Evolutionary conservation across 305 asterid species (phyloP), one percentile per base, ranked within the genome.

Genomic region (Solanum hybrid): DNA sequence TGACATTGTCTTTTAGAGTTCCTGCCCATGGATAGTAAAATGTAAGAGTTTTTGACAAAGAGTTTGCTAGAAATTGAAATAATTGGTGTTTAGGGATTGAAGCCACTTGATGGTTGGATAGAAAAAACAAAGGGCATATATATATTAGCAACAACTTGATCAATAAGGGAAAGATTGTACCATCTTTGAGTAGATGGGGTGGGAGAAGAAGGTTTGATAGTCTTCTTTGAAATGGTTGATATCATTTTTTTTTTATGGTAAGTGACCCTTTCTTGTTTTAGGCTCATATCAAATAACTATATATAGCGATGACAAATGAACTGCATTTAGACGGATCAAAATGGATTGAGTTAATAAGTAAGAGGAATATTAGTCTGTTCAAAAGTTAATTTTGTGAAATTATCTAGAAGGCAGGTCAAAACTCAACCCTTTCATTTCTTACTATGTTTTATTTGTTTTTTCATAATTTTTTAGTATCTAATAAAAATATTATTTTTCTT

Each of bases 261-360:
- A 17, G 24, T 57, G 0, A 2, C 0, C 0, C 68, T 17, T 57
- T 57, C 68, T 57, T 6, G 4, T 57, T 57, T 57, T 57, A 57
- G n/a, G 10, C n/a, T 17, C 24, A 0, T 57, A 57, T 6, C 24
- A 57, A 57, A 6, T 2, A 57, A 17, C n/a, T 57, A 57, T 57
- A 17, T 57, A 57, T 17, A 57, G 68, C 4, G 4, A 4, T 17
- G n/a, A 57, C 1, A 57, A 57, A 0, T 6, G 4, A 57, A 0
- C 1, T 2, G 4, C 1, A 57, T 2, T 57, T 17, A 1, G 0
- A 6, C 6, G 4, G 1, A 17, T 57, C 2, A 57, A 57, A 0
- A 57, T 57, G 1, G 0, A 17, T 57, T 57, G 10, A 57, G 68
- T 57, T 51, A 17, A 6, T 51, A 15, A 15, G 0, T 51, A 15